These are phyloP conservation scores for Musa beccarii DNA, from an alignment of 176 grass and related monocot genomes.

Conservation along the genomic window DNA sequence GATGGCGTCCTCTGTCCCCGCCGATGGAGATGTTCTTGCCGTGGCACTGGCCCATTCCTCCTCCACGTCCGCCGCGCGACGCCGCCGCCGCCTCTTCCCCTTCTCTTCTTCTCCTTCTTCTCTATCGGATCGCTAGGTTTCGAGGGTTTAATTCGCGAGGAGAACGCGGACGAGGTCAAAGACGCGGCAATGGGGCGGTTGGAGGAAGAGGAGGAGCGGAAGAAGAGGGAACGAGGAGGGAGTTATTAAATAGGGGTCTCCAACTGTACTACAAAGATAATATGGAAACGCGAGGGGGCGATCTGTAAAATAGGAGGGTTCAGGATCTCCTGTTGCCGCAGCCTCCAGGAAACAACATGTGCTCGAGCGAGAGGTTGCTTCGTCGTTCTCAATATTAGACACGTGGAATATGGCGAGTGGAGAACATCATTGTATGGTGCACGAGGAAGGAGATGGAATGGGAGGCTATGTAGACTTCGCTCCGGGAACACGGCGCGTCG, in stretches of 20 bases:
- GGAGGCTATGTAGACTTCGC: too few relatives aligned
- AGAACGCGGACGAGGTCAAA: not conserved
- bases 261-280: not conserved
- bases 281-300: not conserved
- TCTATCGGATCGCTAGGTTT: not conserved
- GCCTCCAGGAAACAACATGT: not conserved
- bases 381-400: too few relatives aligned
- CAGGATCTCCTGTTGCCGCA: not conserved
- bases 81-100: not conserved
- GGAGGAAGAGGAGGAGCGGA: constrained; percentile 1
- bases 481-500: too few relatives aligned
- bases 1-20: constrained; percentile 17
- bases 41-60: constrained; percentile 93
- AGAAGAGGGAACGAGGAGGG: not conserved
- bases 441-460: too few relatives aligned
- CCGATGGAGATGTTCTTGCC: constrained; percentile 47
- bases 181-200: not conserved
- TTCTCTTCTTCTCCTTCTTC: too few relatives aligned
- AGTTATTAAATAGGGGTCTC: not conserved
- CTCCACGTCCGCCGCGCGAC: not conserved
- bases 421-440: too few relatives aligned
- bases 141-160: constrained; percentile 4
- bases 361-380: too few relatives aligned
- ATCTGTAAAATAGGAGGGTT: not conserved
- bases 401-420: too few relatives aligned